These are phyloP conservation scores for Cyberlindnera saturnus DNA, from an alignment of 805 yeast species.

Conservation along the genomic window DNA sequence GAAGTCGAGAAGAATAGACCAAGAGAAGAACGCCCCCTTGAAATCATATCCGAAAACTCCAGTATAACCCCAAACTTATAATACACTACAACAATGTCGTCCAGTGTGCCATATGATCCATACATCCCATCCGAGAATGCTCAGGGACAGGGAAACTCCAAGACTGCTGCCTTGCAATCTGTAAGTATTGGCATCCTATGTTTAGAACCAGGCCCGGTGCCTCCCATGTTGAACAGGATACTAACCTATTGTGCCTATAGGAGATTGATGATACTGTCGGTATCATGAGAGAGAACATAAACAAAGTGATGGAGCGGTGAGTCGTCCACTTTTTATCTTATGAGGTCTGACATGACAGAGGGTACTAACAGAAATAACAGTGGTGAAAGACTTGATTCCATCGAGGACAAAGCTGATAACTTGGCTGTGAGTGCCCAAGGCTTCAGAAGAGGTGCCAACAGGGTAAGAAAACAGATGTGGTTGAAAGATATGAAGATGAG, in stretches of 20 bases:
- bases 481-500: constrained; percentile 97
- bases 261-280: constrained; percentile 96
- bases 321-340: background rate
- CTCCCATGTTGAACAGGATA: background rate
- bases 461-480: constrained; percentile 99
- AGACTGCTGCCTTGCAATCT: constrained; percentile 77
- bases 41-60: background rate
- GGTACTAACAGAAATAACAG: constrained; percentile 87
- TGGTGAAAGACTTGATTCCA: constrained; percentile 88
- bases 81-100: constrained; percentile 44
- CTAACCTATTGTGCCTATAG: constrained; percentile 27
- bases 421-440: constrained; percentile 90
- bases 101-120: constrained; percentile 82
- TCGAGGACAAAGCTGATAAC: constrained; percentile 90
- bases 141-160: constrained; percentile 17
- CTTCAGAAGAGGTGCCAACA: constrained; percentile 93
- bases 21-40: background rate
- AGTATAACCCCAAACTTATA: background rate
- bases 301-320: constrained; percentile 77
- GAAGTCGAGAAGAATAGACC: background rate
- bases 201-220: no score
- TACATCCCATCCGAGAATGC: constrained; percentile 56
- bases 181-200: constrained; percentile 36
- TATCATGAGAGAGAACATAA: constrained; percentile 94
- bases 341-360: constrained; percentile 84